These are phyloP conservation scores for Drechslerella stenobrocha DNA, from an alignment of 2,329 filamentous ascomycete species.

Conservation along the genomic window DNA sequence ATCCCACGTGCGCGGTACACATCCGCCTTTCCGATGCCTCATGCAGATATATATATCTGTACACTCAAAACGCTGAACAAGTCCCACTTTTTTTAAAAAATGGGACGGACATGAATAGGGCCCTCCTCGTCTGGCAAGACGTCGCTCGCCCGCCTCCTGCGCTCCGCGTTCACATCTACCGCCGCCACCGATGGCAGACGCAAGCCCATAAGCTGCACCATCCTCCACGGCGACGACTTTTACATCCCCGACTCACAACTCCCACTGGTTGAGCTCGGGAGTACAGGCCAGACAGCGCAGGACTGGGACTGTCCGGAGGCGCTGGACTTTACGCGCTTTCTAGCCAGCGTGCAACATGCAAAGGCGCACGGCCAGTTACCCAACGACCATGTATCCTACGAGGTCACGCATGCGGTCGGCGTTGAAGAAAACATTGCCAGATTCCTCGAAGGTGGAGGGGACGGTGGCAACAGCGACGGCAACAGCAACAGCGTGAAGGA, in stretches of 20 bases:
- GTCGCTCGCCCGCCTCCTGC: constrained; percentile 80
- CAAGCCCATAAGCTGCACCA: constrained; percentile 63
- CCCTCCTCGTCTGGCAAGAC: constrained; percentile 95
- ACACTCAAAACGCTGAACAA: not conserved
- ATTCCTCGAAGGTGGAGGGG: constrained; percentile 4
- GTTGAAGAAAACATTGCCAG: constrained; percentile 35
- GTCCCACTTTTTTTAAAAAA: too few relatives aligned
- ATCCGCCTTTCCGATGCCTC: too few relatives aligned
- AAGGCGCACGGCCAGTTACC: constrained; percentile 63
- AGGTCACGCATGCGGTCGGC: constrained; percentile 28
- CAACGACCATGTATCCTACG: constrained; percentile 32
- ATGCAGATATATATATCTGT: not conserved
- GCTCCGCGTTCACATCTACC: constrained; percentile 65
- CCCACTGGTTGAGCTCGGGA: constrained; percentile 57
- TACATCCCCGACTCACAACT: constrained; percentile 73
- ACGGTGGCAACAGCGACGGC: too few relatives aligned
- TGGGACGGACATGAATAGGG: constrained; percentile 57
- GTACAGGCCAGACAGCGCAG: constrained; percentile 63
- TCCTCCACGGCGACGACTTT: constrained; percentile 96
- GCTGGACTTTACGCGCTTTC: constrained; percentile 71
- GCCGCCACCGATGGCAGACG: constrained; percentile 55
- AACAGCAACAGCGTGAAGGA: constrained; percentile 11
- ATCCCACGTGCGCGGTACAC: not conserved
- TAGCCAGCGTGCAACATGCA: constrained; percentile 70
- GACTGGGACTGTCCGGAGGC: constrained; percentile 92